Evolutionary conservation across 1,284 basidiomycete species (phyloP).

Genomic region (Paramarasmius palmivorus): DNA sequence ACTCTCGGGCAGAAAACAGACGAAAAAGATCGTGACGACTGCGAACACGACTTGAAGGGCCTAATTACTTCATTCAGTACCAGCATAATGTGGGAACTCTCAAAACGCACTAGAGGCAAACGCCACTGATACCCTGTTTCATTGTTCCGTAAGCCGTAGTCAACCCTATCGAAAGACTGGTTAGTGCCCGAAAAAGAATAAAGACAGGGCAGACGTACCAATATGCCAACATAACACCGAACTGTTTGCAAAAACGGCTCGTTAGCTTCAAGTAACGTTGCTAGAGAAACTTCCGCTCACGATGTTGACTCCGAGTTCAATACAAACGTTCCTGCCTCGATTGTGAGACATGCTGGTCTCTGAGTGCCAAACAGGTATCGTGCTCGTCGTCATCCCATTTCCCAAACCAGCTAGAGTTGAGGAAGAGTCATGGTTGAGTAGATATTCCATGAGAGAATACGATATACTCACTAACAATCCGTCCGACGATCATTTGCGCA

Average conservation of each 20-base stretch:
- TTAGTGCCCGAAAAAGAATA: neutral
- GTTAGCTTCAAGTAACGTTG: too few relatives aligned
- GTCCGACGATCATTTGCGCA: constrained; percentile 19
- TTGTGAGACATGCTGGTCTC: constrained; percentile 7
- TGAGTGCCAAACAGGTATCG: constrained; percentile 9
- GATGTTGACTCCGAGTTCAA: constrained; percentile 8
- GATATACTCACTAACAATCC: constrained; percentile 16
- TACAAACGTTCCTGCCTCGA: constrained; percentile 6
- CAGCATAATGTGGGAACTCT: too few relatives aligned
- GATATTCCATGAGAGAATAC: constrained; percentile 16
- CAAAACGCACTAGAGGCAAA: constrained; percentile 5
- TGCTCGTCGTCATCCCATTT: constrained; percentile 6
- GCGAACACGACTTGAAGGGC: constrained; percentile 18
- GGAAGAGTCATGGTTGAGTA: neutral
- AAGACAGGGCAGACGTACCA: neutral
- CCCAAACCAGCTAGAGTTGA: constrained; percentile 3
- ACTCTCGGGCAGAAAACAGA: constrained; percentile 9
- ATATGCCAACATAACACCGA: constrained; percentile 10
- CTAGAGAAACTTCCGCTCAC: too few relatives aligned
- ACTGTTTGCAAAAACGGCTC: too few relatives aligned
- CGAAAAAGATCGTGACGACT: constrained; percentile 17
- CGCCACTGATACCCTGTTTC: constrained; percentile 10
- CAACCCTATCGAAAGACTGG: constrained; percentile 1
- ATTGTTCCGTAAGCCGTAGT: constrained; percentile 11
- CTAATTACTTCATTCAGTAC: neutral